Evolutionary conservation across 2,329 filamentous ascomycete genomes (phyloP), one percentile per base, ranked within the genome.

Genomic region (Simplicillium aogashimaense): DNA sequence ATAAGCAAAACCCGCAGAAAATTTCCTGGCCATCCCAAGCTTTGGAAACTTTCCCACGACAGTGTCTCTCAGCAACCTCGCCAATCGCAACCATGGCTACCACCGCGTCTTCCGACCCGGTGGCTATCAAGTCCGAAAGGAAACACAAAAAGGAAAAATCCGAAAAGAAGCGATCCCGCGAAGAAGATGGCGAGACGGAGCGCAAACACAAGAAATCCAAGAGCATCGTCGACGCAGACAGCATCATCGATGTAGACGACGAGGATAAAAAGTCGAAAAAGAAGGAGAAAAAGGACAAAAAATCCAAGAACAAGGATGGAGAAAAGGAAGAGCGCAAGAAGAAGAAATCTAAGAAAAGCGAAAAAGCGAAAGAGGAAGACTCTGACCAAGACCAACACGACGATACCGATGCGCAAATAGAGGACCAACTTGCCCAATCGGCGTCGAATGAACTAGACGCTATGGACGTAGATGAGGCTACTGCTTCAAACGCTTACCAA

Each of bases 131-230:
- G 45, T 43, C 56, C 17, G 63, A 66, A 7, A 66, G 65, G 52
- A 64, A 64, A 45, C 50, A 51, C 38, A 65, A 60, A 38, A 64
- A 62, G 43, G 56, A 53, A 15, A 56, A 54, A 42, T 54, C 53
- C 9, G 53, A 66, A 35, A 69, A 68, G 56, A 70, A 70, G 57
- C 63, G 67, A 34, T 52, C 58, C 7, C 55, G 66, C 34, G 66
- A 70, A 37, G 66, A 69, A 18, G 65, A 70, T 31, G 50, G 48
- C 7, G 58, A 61, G 36, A 52, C 55, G 29, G 66, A 70, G 44
- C 64, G 65, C 50, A 69, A 67, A 53, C 60, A 68, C 50, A 72
- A 74, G 49, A 69, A 67, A 44, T 67, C 68, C 5, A 72, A 69
- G 54, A 68, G 59, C 61, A 25, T 25, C 20, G 63, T 63, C 53